Base-by-base conservation (phyloP, 352 stramenopile species). In the Thraustochytrium sp. region DNA sequence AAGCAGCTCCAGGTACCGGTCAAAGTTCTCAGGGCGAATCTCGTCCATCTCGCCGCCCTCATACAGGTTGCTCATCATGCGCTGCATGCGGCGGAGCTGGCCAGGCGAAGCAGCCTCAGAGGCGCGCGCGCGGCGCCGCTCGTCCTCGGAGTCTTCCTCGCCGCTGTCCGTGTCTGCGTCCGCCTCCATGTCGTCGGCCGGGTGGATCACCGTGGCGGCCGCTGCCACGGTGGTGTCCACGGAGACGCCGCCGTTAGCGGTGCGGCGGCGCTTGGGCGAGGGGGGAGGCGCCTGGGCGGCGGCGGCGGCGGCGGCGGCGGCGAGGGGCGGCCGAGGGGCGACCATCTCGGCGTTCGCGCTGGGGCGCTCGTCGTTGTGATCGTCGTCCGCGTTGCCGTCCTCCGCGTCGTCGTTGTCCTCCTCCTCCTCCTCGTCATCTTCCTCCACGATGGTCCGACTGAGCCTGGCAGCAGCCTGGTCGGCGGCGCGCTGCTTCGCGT, bases 1-100 rank as follows among this genome's bases (percentile, higher is more conserved):
- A 26, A 80, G 48, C 68, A 80, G 76, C 16, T 80, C 68, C 37
- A 80, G 40, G 42, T 80, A 80, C 23, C 40, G 42, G 31, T 80
- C 49, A 80, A 80, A 80, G 46, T 80, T 80, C 9, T 23, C 68
- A 18, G 68, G 44, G 11, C 18, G 37, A 26, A 80, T 80, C 2
- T 53, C 31, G 18, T 80, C 46, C 68, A 72, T 42, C 5, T 80
- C 31, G 8, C 68, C 68, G 34, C 68, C 68, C 4, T 80, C 68
- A 13, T 55, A 55, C 5, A 80, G 42, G 13, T 44, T 53, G 31
- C 68, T 80, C 68, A 80, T 80, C 68, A 80, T 80, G 48, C 68
- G 48, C 18, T 63, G 34, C 68, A 80, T 80, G 59, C 59, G 59
- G 9, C n/a, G n/a, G n/a, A n/a, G n/a, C n/a, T n/a, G n/a, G n/a